phyloP scores from a whole-genome alignment of 108 stramenopile species.

The Cylindrotheca fusiformis region DNA sequence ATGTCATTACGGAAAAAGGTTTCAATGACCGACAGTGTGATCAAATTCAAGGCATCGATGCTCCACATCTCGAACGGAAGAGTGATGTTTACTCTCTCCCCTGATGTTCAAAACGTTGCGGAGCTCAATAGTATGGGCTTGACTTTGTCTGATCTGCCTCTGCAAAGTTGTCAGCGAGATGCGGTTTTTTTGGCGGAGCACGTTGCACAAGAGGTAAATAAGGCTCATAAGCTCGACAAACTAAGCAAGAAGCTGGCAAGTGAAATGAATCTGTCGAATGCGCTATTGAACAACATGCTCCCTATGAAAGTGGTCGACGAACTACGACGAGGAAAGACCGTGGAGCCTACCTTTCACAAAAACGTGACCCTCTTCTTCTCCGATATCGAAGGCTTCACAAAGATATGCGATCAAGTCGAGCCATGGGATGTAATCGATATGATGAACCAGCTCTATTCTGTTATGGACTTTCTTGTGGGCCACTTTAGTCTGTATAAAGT shows the following conservation, averaged over 20 bases:
- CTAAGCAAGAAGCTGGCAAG: slow-evolving; percentile 21
- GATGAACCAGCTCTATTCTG: slow-evolving; percentile 42
- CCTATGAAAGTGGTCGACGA: neutral
- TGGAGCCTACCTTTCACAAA: slow-evolving; percentile 25
- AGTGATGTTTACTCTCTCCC: slow-evolving; percentile 34
- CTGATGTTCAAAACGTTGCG: slow-evolving; percentile 36
- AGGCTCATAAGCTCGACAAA: slow-evolving; percentile 9
- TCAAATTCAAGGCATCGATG: slow-evolving; percentile 35
- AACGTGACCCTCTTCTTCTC: slow-evolving; percentile 24
- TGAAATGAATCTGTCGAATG: slow-evolving; percentile 37
- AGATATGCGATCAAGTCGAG: slow-evolving; percentile 24
- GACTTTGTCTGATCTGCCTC: slow-evolving; percentile 41
- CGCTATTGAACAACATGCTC: slow-evolving; percentile 20
- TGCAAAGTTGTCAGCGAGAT: slow-evolving; percentile 11
- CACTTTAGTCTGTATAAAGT: slow-evolving; percentile 31
- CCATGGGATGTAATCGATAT: slow-evolving; percentile 50
- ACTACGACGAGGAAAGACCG: slow-evolving; percentile 24
- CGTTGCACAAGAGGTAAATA: slow-evolving; percentile 26
- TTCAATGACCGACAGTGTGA: neutral
- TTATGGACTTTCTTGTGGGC: slow-evolving; percentile 35
- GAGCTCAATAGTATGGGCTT: slow-evolving; percentile 34
- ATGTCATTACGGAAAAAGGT: neutral
- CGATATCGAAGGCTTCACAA: slow-evolving; percentile 42
- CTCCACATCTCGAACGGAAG: slow-evolving; percentile 5
- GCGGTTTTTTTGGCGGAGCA: slow-evolving; percentile 44